A percentile compares a stretch with the other conserved stretches of the same genome.
phyloP scores from a whole-genome alignment of 257 asterid species.

The Nemophila menziesii region DNA sequence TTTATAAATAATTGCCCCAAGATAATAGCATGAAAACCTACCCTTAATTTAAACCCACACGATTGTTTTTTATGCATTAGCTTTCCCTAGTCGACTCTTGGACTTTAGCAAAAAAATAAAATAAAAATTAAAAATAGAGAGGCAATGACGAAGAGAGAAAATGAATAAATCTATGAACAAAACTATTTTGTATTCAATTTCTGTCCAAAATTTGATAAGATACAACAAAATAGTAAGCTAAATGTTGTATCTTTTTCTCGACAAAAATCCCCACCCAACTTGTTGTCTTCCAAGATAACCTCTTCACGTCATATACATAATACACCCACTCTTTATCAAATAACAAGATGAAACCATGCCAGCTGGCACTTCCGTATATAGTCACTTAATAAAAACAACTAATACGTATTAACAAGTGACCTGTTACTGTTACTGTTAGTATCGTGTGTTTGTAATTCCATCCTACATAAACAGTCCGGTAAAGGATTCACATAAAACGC shows the following conservation, averaged over 20 bases:
- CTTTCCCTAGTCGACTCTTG: too few relatives aligned
- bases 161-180: neutral
- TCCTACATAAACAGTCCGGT: slow-evolving; percentile 83
- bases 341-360: slow-evolving; percentile 1
- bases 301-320: slow-evolving; percentile 7
- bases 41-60: too few relatives aligned
- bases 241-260: neutral
- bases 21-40: too few relatives aligned
- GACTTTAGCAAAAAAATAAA: too few relatives aligned
- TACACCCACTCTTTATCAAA: slow-evolving; percentile 7
- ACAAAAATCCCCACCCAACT: neutral
- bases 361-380: neutral
- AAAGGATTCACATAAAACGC: slow-evolving; percentile 84
- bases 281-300: slow-evolving; percentile 6
- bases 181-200: neutral
- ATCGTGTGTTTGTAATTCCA: slow-evolving; percentile 17
- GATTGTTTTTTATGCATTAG: too few relatives aligned
- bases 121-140: neutral
- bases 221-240: neutral
- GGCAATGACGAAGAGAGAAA: neutral
- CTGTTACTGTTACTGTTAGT: too few relatives aligned
- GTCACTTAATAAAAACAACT: neutral
- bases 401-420: slow-evolving; percentile 21
- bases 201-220: neutral
- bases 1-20: too few relatives aligned